Evolutionary conservation across 1,139 yeast genomes (phyloP), one percentile per base, ranked within the genome.

Genomic region (Candida freyschussii): DNA sequence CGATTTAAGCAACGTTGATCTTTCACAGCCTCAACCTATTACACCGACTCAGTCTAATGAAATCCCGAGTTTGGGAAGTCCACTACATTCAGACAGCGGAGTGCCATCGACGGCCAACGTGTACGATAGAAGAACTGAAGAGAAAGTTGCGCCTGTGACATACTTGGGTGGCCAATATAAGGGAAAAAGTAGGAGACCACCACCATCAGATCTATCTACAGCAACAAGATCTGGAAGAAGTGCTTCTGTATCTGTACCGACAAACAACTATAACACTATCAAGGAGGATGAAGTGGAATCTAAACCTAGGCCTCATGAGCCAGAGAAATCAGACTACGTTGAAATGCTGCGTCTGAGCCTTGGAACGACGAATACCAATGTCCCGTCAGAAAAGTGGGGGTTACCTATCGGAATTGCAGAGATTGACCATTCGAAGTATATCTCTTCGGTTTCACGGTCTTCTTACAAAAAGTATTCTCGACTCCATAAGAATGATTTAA

Each of bases 321-420:
- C 77, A 1, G 74, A 70, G 51, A 76, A 73, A 20, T 73, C 71
- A 30, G 50, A 65, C 21, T 80, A 80, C 49, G 83, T 81, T 4
- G 60, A 65, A 30, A 57, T 67, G 7, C 53, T 79, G 14, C 60
- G 85, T 22, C 62, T 67, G 29, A 65, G 62, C 28, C 24, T 46
- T 8, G 48, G 45, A 6, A 68, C 77, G 0, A 78, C 85, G 1
- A 75, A 67, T 37, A 75, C 75, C 37, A 79, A 73, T 29, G 63
- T 67, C 1, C 69, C 76, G 1, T 68, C 81, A 2, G 65, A 67
- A 1, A 67, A 67, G 33, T 75, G 81, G 78, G 74, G 72, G 27
- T 59, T 81, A 28, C 89, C 89, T 1, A 67, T 75, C 7, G 87
- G 85, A 3, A 76, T 79, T 13, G 48, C 79, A 62, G 41, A 62